Percentiles rank a stretch among this genome's conserved stretches.
These are phyloP conservation scores for Thozetella sp. DNA, from an alignment of 495 filamentous ascomycete genomes.

Conservation along the genomic window DNA sequence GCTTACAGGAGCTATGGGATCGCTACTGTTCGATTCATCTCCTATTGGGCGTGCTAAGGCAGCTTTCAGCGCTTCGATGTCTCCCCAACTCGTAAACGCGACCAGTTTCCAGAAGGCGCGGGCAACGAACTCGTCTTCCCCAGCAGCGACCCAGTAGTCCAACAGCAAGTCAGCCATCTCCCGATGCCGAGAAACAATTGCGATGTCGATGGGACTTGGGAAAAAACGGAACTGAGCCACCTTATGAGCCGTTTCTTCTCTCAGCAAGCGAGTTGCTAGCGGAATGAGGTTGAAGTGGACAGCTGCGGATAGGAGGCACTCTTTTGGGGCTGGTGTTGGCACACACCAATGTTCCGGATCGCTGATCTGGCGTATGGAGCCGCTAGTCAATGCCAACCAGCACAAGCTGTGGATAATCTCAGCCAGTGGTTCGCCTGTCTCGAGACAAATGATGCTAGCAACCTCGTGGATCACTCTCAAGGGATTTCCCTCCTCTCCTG, in stretches of 20 bases:
- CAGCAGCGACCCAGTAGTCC: not conserved
- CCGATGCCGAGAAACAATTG: not conserved
- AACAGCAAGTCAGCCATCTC: not conserved
- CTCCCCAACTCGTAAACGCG: not conserved
- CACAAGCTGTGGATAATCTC: not conserved
- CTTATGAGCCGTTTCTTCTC: not conserved
- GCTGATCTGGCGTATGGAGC: not conserved
- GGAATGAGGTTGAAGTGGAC: not conserved
- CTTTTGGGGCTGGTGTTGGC: not conserved
- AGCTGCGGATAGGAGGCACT: not conserved
- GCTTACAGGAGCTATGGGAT: not conserved
- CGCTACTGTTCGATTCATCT: not conserved
- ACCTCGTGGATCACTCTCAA: not conserved
- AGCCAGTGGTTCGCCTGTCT: not conserved
- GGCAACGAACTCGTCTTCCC: not conserved
- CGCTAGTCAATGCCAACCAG: not conserved
- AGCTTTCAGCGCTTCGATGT: not conserved
- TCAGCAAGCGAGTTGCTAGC: not conserved
- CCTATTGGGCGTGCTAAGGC: not conserved
- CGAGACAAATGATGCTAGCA: not conserved
- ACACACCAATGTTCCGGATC: not conserved
- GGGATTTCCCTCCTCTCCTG: not conserved
- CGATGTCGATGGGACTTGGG: not conserved
- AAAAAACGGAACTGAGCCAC: not conserved
- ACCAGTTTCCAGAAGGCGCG: not conserved